Conservation (phyloP, 352 stramenopile species). For the Phytopythium mirpurense region DNA sequence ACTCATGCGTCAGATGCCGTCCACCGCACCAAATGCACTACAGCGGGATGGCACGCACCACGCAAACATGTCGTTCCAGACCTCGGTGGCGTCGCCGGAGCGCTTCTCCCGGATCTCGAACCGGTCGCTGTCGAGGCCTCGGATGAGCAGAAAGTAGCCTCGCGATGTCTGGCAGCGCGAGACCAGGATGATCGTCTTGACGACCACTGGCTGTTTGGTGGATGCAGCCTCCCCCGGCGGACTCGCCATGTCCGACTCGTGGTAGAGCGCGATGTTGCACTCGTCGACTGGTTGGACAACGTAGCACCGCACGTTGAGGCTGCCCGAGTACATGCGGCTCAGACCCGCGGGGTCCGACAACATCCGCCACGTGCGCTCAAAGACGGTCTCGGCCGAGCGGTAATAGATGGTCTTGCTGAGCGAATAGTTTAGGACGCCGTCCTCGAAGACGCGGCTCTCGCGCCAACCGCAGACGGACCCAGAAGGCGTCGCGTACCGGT, state of each 20-base stretch:
- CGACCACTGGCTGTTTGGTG: not conserved
- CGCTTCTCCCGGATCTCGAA: not conserved
- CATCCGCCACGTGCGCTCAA: constrained; percentile 5
- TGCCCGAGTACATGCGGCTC: constrained; percentile 1
- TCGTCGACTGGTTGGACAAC: constrained; percentile 7
- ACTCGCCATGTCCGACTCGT: not conserved
- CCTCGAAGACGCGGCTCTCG: constrained; percentile 1
- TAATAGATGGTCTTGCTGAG: constrained; percentile 4
- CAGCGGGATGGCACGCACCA: not conserved
- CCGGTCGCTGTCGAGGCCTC: constrained; percentile 1
- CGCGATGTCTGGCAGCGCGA: not conserved
- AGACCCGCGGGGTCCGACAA: not conserved
- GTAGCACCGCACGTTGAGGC: constrained; percentile 3
- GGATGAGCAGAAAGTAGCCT: constrained; percentile 2
- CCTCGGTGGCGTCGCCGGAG: not conserved
- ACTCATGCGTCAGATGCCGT: not conserved
- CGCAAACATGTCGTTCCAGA: constrained; percentile 5
- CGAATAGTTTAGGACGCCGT: constrained; percentile 1
- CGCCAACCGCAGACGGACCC: constrained; percentile 1
- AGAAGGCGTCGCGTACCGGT: not conserved
- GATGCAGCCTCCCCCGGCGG: not conserved
- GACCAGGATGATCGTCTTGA: constrained; percentile 6
- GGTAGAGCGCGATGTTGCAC: constrained; percentile 3
- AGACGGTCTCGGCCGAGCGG: constrained; percentile 1
- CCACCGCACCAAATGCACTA: not conserved